Percentiles rank a stretch among this genome's conserved stretches.
Evolutionary conservation across 768 basidiomycete genomes (phyloP).

Genomic region (Lactarius sp.): DNA sequence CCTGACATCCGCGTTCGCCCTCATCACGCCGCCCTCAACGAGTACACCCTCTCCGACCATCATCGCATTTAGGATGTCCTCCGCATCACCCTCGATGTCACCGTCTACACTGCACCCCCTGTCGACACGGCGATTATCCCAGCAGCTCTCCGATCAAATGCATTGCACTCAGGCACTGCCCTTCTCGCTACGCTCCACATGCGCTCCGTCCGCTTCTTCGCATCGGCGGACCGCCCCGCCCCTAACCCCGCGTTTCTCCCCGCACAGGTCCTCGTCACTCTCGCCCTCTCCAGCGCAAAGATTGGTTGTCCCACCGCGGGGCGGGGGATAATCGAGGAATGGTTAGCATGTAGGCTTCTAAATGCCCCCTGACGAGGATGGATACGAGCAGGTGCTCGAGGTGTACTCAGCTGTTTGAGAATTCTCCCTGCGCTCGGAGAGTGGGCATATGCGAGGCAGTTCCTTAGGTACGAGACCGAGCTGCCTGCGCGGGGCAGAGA

Average conservation of each 20-base stretch:
- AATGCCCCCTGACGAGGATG: conserved; percentile 31
- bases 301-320: conserved; percentile 50
- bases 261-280: conserved; percentile 60
- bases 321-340: conserved; percentile 67
- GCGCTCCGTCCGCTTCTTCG: conserved; percentile 66
- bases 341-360: conserved; percentile 59
- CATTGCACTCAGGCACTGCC: conserved; percentile 54
- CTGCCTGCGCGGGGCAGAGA: conserved; percentile 45
- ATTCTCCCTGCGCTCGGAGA: conserved; percentile 67
- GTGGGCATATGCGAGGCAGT: conserved; percentile 80
- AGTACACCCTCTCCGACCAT: conserved; percentile 36
- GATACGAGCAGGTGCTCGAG: conserved; percentile 71
- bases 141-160: conserved; percentile 44
- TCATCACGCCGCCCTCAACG: conserved; percentile 44
- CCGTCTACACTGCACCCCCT: conserved; percentile 57
- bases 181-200: conserved; percentile 52
- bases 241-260: conserved; percentile 58
- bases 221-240: conserved; percentile 38
- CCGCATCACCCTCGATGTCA: conserved; percentile 76
- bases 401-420: conserved; percentile 58
- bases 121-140: conserved; percentile 43
- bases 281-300: conserved; percentile 67
- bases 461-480: conserved; percentile 68
- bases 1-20: conserved; percentile 53
- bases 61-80: conserved; percentile 82